Evolutionary conservation across 768 basidiomycete species (phyloP).

Genomic region (Tylopilus balloui): DNA sequence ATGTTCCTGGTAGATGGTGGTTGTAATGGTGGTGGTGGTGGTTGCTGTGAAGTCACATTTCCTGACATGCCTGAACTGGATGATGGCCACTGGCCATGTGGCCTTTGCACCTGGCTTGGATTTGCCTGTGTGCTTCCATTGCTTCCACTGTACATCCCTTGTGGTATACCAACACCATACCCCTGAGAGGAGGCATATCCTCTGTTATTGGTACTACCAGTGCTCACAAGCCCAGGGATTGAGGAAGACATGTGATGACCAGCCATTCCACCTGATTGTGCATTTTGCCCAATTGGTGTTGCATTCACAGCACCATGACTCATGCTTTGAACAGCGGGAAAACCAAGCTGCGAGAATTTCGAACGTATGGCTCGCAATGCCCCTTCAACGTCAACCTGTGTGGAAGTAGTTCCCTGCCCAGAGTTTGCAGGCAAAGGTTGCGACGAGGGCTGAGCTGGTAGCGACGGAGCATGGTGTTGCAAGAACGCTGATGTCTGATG

Average conservation of each 20-base stretch:
- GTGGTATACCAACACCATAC: constrained; percentile 7
- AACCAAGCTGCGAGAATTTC: constrained; percentile 13
- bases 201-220: neutral
- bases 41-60: constrained; percentile 4
- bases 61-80: constrained; percentile 3
- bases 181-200: neutral
- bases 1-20: neutral
- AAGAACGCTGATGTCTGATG: neutral
- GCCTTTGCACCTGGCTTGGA: constrained; percentile 1
- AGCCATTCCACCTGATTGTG: neutral
- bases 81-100: neutral
- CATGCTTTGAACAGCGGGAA: neutral
- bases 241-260: neutral
- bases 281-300: neutral
- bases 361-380: constrained; percentile 15
- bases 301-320: neutral
- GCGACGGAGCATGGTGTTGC: neutral
- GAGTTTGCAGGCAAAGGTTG: neutral
- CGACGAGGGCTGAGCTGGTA: neutral
- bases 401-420: constrained; percentile 5
- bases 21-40: constrained; percentile 2
- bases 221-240: neutral
- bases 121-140: neutral
- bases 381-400: constrained; percentile 15
- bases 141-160: constrained; percentile 1